phyloP scores from a whole-genome alignment of 352 stramenopile species.

The Globisporangium parvum region DNA sequence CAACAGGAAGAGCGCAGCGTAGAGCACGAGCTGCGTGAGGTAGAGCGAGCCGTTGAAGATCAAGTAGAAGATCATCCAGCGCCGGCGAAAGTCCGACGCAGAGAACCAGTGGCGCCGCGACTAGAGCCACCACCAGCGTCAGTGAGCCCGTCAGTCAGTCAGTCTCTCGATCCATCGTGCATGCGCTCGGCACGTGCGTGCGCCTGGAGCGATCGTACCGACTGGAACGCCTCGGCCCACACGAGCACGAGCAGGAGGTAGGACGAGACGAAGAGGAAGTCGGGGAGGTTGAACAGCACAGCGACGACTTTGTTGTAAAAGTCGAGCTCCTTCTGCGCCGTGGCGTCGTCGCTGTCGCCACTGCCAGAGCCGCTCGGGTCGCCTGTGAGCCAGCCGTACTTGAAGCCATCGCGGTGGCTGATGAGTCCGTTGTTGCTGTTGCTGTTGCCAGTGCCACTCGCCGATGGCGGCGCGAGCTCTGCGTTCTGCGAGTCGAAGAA shows the following conservation, averaged over 20 bases:
- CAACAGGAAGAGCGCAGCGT: conserved; percentile 84
- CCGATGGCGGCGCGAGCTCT: conserved; percentile 22
- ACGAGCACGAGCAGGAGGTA: conserved; percentile 89
- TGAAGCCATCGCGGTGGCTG: conserved; percentile 10
- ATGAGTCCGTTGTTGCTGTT: conserved; percentile 11
- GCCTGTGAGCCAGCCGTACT: conserved; percentile 8
- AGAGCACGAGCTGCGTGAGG: conserved; percentile 83
- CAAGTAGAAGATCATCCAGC: conserved; percentile 91
- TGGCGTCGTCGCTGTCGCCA: conserved; percentile 12
- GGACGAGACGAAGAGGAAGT: conserved; percentile 89
- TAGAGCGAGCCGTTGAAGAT: conserved; percentile 90
- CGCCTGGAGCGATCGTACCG: too few species aligned
- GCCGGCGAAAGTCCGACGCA: conserved; percentile 67
- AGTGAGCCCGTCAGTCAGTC: too few species aligned
- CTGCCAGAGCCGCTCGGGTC: conserved; percentile 7
- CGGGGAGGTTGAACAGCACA: conserved; percentile 90
- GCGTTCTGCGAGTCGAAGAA: conserved; percentile 80
- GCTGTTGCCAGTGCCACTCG: neutral
- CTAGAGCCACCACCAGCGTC: conserved; percentile 16
- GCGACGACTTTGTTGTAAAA: conserved; percentile 90
- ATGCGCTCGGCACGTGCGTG: too few species aligned
- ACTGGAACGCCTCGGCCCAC: conserved; percentile 88
- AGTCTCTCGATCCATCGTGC: too few species aligned
- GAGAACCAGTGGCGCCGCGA: conserved; percentile 90
- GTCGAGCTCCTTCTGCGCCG: conserved; percentile 59